Evolutionary conservation across 495 filamentous ascomycete genomes (phyloP), one percentile per base, ranked within the genome.

Genomic region (Cairneyella variabilis): DNA sequence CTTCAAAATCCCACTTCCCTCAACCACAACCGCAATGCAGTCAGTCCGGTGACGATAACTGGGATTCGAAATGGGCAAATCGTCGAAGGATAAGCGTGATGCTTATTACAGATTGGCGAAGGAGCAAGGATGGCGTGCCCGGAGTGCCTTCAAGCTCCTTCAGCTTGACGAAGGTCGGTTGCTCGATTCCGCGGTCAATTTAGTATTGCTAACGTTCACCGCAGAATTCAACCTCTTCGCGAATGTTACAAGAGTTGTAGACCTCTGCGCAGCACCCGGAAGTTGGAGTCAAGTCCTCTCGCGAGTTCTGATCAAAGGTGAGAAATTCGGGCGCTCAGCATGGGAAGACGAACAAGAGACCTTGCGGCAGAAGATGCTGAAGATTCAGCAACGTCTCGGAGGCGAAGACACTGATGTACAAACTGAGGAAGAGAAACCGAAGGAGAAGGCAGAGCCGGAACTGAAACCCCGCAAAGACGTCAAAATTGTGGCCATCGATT

Each of bases 211-310:
- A 47, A 71, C 51, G 11, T 12, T 20, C 18, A 27, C 34, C n/a
- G 7, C 54, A 78, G 86, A 95, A 74, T 98, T 97, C 78, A 85
- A 96, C 65, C 82, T 98, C 40, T 95, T 98, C 70, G 76, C 85
- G 45, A 68, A 74, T 51, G 89, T 96, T 43, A 91, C 88, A n/a
- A 80, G 93, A 37, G 93, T 97, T 1, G 90, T 98, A 26, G 93
- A 98, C 66, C 81, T 98, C 30, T 98, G 93, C 66, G 93, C 93
- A 34, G 93, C 93, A 1, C 93, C 93, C 0, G 93, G 93, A 18
- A 93, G 89, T 63, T 98, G 93, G 93, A 91, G 86, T 14, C 93
- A 98, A 66, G 93, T 98, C 0, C 81, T 98, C 9, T 96, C 91
- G 14, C 79, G 95, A 23, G 86, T 96, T 1, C 69, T 98, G 37